Conservation (phyloP, 345 rosid species). For the Kandelia obovata region DNA sequence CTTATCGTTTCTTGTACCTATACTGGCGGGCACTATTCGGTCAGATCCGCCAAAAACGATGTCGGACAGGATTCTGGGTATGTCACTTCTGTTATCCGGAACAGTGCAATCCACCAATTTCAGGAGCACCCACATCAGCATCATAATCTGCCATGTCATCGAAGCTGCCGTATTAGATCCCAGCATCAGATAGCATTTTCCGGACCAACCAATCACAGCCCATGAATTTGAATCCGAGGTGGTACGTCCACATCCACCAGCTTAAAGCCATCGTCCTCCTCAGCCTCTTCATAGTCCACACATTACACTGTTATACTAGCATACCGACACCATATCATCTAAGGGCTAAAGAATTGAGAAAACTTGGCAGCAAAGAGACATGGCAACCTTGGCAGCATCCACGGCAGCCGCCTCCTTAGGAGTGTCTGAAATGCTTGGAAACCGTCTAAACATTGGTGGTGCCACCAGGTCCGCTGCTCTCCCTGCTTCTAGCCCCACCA, state of each 20-base stretch:
- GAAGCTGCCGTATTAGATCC: conserved; percentile 44
- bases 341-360: background rate
- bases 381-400: conserved; percentile 56
- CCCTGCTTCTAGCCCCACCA: conserved; percentile 45
- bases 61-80: conserved; percentile 9
- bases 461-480: conserved; percentile 52
- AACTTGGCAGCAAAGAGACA: background rate
- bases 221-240: conserved; percentile 31
- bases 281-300: background rate
- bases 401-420: conserved; percentile 75
- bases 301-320: background rate
- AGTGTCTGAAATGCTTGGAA: conserved; percentile 72
- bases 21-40: background rate
- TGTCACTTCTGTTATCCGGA: conserved; percentile 5
- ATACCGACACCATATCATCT: background rate
- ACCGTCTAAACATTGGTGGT: conserved; percentile 55
- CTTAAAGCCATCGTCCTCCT: conserved; percentile 34
- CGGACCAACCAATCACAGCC: conserved; percentile 38
- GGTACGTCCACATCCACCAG: conserved; percentile 57
- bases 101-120: background rate
- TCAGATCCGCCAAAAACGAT: conserved; percentile 5
- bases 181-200: conserved; percentile 54
- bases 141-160: conserved; percentile 47
- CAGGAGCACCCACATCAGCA: conserved; percentile 35
- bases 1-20: no score